These are phyloP conservation scores for Pythium biforme DNA, from an alignment of 352 stramenopile species.

Conservation along the genomic window DNA sequence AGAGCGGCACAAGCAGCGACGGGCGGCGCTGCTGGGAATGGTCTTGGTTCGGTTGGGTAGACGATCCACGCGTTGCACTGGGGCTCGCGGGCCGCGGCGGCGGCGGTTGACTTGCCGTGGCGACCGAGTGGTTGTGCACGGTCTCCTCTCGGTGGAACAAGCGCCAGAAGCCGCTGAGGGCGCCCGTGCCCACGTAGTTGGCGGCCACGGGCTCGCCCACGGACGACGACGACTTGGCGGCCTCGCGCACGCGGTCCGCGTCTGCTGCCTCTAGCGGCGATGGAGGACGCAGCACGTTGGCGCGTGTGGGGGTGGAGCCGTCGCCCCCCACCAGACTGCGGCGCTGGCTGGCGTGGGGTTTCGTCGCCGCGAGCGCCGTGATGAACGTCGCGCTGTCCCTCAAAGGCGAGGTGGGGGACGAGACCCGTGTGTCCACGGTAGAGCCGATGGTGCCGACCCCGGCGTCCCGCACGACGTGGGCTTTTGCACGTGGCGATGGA, in stretches of 20 bases:
- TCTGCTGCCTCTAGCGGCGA: constrained; percentile 54
- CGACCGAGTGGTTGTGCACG: constrained; percentile 49
- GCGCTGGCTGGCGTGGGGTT: constrained; percentile 14
- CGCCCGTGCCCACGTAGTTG: constrained; percentile 65
- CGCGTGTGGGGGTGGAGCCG: neutral
- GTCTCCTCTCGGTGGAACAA: constrained; percentile 72
- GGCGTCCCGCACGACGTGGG: constrained; percentile 12
- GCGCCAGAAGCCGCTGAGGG: constrained; percentile 62
- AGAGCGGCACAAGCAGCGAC: constrained; percentile 20
- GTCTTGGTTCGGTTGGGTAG: neutral
- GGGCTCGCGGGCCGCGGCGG: constrained; percentile 2
- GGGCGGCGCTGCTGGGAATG: neutral
- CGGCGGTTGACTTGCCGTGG: constrained; percentile 2
- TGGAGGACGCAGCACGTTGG: constrained; percentile 38
- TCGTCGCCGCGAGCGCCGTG: constrained; percentile 37
- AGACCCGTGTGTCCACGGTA: neutral
- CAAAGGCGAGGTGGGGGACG: neutral
- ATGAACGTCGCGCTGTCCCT: constrained; percentile 37
- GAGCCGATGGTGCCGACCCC: neutral
- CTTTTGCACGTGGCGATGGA: constrained; percentile 27
- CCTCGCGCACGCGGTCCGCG: constrained; percentile 27
- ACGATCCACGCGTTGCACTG: neutral
- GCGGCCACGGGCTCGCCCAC: constrained; percentile 28
- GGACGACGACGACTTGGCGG: neutral
- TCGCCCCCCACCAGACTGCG: neutral